These are phyloP conservation scores for Malus sieversii DNA, from an alignment of 306 rosid genomes.

Conservation along the genomic window DNA sequence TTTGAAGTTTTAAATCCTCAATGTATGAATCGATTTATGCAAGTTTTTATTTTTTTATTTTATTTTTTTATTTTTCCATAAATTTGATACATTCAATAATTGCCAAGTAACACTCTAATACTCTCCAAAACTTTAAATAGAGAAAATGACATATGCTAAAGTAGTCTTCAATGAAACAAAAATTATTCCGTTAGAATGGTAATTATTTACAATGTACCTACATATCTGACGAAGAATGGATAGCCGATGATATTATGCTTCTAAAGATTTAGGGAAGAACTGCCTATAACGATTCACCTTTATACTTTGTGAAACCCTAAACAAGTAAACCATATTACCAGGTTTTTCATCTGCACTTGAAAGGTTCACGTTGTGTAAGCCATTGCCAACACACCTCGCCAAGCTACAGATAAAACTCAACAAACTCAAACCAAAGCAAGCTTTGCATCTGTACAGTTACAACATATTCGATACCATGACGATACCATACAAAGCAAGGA, in stretches of 20 bases:
- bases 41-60: too few species aligned
- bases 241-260: conserved; percentile 77
- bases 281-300: conserved; percentile 73
- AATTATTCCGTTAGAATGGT: not conserved
- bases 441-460: not conserved
- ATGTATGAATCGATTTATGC: not conserved
- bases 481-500: not conserved
- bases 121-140: not conserved
- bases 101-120: not conserved
- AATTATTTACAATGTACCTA: conserved; percentile 39
- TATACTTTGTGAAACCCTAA: conserved; percentile 63
- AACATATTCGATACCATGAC: not conserved
- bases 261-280: conserved; percentile 67
- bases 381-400: conserved; percentile 1
- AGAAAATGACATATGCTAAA: not conserved
- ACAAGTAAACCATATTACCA: conserved; percentile 71
- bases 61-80: too few species aligned
- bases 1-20: too few species aligned
- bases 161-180: not conserved
- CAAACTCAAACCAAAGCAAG: not conserved
- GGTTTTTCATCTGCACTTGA: conserved; percentile 46
- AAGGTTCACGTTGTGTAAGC: not conserved
- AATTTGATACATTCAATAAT: not conserved
- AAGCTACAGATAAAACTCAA: conserved; percentile 8
- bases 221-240: conserved; percentile 81